A percentile compares a stretch with the other conserved stretches of the same genome.
Evolutionary conservation across 208 protist genomes (phyloP).

Genomic region (Acanthamoeba divionensis): DNA sequence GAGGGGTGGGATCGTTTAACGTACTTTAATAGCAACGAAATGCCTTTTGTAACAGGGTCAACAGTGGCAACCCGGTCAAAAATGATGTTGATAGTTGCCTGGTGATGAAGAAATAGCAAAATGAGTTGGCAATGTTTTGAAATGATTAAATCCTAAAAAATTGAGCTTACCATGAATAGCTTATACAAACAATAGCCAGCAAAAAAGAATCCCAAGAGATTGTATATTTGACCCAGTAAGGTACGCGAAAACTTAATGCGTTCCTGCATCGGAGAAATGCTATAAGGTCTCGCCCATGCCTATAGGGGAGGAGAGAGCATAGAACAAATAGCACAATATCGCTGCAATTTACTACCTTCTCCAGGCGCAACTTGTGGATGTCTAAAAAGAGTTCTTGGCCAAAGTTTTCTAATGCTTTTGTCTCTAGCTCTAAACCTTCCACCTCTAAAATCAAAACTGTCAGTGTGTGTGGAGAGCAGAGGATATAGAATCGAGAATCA

Average conservation of each 20-base stretch:
- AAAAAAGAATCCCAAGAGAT: constrained; percentile 76
- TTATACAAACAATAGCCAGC: constrained; percentile 80
- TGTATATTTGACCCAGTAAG: constrained; percentile 68
- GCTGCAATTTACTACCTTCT: too few relatives aligned
- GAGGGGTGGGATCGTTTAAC: too few relatives aligned
- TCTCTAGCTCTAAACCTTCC: background rate
- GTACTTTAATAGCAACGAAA: constrained; percentile 60
- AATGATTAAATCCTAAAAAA: background rate
- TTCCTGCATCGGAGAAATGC: constrained; percentile 35
- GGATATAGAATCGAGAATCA: too few relatives aligned
- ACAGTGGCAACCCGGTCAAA: constrained; percentile 69
- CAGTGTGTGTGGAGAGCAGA: too few relatives aligned
- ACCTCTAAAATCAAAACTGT: too few relatives aligned
- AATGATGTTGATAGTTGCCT: constrained; percentile 75
- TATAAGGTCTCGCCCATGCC: too few relatives aligned
- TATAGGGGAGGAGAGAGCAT: too few relatives aligned
- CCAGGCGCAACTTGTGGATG: constrained; percentile 11
- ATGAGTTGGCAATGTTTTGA: background rate
- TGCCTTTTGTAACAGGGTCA: constrained; percentile 74
- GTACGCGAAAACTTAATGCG: constrained; percentile 70
- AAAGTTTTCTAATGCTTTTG: background rate
- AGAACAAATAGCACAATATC: too few relatives aligned
- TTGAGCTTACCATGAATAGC: constrained; percentile 75
- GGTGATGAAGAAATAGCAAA: background rate
- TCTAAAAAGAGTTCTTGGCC: constrained; percentile 8